Evolutionary conservation across 202 grass and related monocot species (phyloP).

Genomic region (Setaria viridis): DNA sequence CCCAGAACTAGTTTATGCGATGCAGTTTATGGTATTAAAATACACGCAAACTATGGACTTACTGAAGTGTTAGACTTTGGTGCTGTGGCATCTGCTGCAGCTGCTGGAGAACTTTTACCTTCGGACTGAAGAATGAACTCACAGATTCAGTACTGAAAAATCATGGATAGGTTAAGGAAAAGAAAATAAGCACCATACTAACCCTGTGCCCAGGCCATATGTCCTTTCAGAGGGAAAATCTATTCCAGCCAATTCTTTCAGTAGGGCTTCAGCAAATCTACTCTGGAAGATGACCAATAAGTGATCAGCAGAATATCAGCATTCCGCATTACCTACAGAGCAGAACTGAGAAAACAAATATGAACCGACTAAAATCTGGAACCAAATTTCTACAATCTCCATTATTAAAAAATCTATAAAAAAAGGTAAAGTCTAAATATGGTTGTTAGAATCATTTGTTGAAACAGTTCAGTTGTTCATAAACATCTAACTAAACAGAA

Average conservation of each 20-base stretch:
- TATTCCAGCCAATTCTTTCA: slow-evolving; percentile 82
- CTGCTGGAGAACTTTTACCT: slow-evolving; percentile 83
- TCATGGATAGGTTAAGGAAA: background rate
- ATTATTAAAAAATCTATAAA: background rate
- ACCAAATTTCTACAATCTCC: background rate
- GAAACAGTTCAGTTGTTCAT: slow-evolving; percentile 2
- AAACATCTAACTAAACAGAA: slow-evolving; percentile 31
- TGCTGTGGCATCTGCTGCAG: slow-evolving; percentile 80
- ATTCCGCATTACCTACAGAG: background rate
- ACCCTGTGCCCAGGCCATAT: slow-evolving; percentile 95
- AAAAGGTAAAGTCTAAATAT: background rate
- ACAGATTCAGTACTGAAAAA: slow-evolving; percentile 25
- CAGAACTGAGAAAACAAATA: background rate
- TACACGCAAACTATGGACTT: slow-evolving; percentile 38
- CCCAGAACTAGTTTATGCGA: background rate
- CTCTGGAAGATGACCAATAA: slow-evolving; percentile 58
- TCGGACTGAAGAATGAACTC: slow-evolving; percentile 68
- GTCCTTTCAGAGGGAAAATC: slow-evolving; percentile 78
- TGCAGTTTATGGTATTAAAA: background rate
- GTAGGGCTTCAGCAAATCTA: slow-evolving; percentile 86
- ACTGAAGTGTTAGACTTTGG: slow-evolving; percentile 75
- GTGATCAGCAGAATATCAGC: slow-evolving; percentile 1
- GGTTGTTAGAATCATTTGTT: background rate
- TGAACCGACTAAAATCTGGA: slow-evolving; percentile 16
- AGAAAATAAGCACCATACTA: slow-evolving; percentile 40